Percentiles rank a stretch among this genome's conserved stretches.
These are phyloP conservation scores for Ophiocordyceps camponoti-floridani DNA, from an alignment of 2,329 filamentous ascomycete species.

Conservation along the genomic window DNA sequence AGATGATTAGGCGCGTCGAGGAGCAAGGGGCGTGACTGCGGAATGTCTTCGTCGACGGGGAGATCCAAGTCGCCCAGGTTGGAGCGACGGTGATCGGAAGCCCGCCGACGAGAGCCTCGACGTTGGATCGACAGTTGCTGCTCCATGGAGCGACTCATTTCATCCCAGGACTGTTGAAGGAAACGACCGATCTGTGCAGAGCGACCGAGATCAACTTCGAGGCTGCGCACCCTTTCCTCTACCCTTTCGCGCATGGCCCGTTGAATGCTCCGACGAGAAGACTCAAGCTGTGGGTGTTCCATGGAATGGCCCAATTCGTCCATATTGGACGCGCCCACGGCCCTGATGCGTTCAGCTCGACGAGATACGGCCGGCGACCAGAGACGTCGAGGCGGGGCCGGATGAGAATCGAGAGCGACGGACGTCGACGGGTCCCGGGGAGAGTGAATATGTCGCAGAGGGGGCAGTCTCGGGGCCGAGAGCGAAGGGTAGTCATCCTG, in stretches of 20 bases:
- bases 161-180: not conserved
- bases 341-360: slow-evolving; percentile 18
- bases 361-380: slow-evolving; percentile 11
- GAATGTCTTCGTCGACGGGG: slow-evolving; percentile 22
- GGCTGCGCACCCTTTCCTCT: not conserved
- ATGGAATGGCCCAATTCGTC: slow-evolving; percentile 11
- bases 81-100: slow-evolving; percentile 8
- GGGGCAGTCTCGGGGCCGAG: slow-evolving; percentile 12
- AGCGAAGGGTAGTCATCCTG: slow-evolving; percentile 15
- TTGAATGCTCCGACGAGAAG: slow-evolving; percentile 5
- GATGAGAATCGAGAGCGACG: slow-evolving; percentile 1
- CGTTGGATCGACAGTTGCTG: too few relatives aligned
- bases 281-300: slow-evolving; percentile 10
- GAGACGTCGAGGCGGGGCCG: slow-evolving; percentile 3
- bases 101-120: slow-evolving; percentile 7
- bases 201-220: not conserved
- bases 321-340: slow-evolving; percentile 8
- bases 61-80: slow-evolving; percentile 20
- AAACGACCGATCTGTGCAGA: not conserved
- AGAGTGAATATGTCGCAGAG: slow-evolving; percentile 12
- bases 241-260: not conserved
- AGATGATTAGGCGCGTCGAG: slow-evolving; percentile 20
- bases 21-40: slow-evolving; percentile 24
- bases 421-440: slow-evolving; percentile 8
- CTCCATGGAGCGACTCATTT: not conserved